These are phyloP conservation scores for Ceratocystis ficicola DNA, from an alignment of 2,329 filamentous ascomycete species.

Conservation along the genomic window DNA sequence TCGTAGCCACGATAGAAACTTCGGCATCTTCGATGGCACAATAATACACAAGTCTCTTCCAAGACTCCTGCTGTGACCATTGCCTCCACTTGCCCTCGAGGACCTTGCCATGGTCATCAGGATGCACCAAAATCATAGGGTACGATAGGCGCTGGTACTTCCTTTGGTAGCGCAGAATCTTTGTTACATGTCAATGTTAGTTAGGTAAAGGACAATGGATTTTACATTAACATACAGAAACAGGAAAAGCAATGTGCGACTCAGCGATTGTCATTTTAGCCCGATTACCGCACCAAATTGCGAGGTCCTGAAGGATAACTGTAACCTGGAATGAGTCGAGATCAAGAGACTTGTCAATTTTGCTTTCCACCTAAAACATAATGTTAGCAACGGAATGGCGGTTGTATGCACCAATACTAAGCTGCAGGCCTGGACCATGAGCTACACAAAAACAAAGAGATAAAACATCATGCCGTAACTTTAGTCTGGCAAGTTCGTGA, in stretches of 20 bases:
- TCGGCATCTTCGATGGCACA: conserved; percentile 54
- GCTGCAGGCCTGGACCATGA: background rate
- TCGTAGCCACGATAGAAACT: conserved; percentile 53
- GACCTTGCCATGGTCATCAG: conserved; percentile 42
- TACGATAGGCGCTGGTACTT: conserved; percentile 47
- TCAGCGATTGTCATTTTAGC: conserved; percentile 47
- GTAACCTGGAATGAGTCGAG: conserved; percentile 40
- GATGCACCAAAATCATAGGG: conserved; percentile 37
- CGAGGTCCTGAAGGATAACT: conserved; percentile 39
- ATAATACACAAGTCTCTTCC: conserved; percentile 55
- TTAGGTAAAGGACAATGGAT: background rate
- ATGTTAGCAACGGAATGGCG: conserved; percentile 13
- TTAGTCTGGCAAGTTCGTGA: background rate
- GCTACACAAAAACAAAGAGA: background rate
- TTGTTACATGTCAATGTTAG: conserved; percentile 23
- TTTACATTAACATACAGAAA: conserved; percentile 31
- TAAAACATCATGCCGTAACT: no score
- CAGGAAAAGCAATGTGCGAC: conserved; percentile 36
- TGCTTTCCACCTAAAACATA: conserved; percentile 37
- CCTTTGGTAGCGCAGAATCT: conserved; percentile 46
- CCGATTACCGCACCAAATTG: conserved; percentile 43
- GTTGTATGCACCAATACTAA: no score
- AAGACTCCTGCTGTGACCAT: conserved; percentile 54
- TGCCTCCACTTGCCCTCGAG: conserved; percentile 53
- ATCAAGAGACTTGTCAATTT: conserved; percentile 37